Base-by-base conservation (phyloP, 1,284 basidiomycete genomes). In the Hemileia vastatrix region DNA sequence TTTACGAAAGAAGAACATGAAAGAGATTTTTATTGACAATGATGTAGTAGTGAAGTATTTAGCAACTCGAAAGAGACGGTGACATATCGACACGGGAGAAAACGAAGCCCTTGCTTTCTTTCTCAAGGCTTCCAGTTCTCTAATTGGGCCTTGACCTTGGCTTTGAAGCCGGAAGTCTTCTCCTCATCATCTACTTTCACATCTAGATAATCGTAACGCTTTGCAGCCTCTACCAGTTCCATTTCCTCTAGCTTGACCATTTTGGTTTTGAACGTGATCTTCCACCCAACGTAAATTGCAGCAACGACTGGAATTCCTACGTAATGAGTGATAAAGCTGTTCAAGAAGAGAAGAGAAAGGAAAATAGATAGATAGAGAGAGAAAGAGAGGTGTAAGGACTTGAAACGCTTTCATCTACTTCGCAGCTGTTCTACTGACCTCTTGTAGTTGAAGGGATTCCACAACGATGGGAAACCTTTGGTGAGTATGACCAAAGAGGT, bases 251-350 rank as follows among this genome's bases (percentile, higher is more conserved):
- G 44, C 31, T 24, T 59, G 53, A 68, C 60, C 43, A 67, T 58
- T 52, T 64, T 68, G 36, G 69, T 72, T 21, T 61, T 65, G 32
- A 64, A 53, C 44, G 50, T 55, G 27, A 73, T n/a, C 66, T 73
- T 75, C 65, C 66, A 70, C 3, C 67, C 69, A 49, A 72, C 44
- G 40, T 67, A 60, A 33, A 68, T 63, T 23, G 70, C 2, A 50
- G 69, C 66, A 50, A 70, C 70, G 52, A 71, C 57, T 11, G 71
- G 71, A 15, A 72, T 36, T 13, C 70, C 71, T 40, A 72, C 70
- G 66, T 72, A 72, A 65, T 33, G 27, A 15, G 27, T 43, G 44
- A 33, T 23, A 50, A 40, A 40, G n/a, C 18, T 4, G 15, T 45
- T 54, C n/a, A 50, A 50, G 24, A 31, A 6, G n/a, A 50, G 49